phyloP scores from a whole-genome alignment of 345 rosid species.

The Euphorbia lathyris region DNA sequence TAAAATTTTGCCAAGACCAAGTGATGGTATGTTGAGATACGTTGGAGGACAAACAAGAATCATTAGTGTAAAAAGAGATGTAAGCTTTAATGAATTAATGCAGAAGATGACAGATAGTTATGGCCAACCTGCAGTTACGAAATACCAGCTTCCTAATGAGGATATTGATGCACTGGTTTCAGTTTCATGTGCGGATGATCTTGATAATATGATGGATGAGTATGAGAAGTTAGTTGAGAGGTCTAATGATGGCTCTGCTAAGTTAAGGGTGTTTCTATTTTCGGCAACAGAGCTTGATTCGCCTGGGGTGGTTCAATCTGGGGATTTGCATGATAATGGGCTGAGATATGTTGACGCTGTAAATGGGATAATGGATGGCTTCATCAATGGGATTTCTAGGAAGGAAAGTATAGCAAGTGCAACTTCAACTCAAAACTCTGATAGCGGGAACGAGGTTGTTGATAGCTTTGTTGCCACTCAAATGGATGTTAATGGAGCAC shows the following conservation, averaged over 20 bases:
- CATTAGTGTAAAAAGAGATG: constrained; percentile 51
- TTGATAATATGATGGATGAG: constrained; percentile 81
- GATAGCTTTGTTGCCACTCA: constrained; percentile 40
- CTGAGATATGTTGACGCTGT: constrained; percentile 70
- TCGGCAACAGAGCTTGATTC: constrained; percentile 47
- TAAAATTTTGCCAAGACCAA: constrained; percentile 74
- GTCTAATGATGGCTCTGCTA: constrained; percentile 64
- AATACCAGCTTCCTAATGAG: constrained; percentile 82
- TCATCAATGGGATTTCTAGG: constrained; percentile 33
- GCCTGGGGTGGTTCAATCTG: constrained; percentile 45
- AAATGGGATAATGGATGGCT: constrained; percentile 47
- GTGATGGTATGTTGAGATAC: constrained; percentile 69
- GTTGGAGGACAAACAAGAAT: constrained; percentile 77
- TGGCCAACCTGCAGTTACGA: constrained; percentile 55
- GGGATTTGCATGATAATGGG: constrained; percentile 51
- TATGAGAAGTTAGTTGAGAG: constrained; percentile 62
- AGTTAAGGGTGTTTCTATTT: constrained; percentile 68
- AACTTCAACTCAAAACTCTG: constrained; percentile 65
- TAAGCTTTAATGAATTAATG: constrained; percentile 44
- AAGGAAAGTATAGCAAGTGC: constrained; percentile 64
- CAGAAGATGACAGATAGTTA: constrained; percentile 53
- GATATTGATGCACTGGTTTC: constrained; percentile 83
- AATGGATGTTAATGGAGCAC: constrained; percentile 32
- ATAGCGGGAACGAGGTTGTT: constrained; percentile 48
- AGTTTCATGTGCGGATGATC: constrained; percentile 69